A percentile compares a stretch with the other conserved stretches of the same genome.
These are phyloP conservation scores for Gymnopus androsaceus DNA, from an alignment of 1,284 basidiomycete genomes.

Conservation along the genomic window DNA sequence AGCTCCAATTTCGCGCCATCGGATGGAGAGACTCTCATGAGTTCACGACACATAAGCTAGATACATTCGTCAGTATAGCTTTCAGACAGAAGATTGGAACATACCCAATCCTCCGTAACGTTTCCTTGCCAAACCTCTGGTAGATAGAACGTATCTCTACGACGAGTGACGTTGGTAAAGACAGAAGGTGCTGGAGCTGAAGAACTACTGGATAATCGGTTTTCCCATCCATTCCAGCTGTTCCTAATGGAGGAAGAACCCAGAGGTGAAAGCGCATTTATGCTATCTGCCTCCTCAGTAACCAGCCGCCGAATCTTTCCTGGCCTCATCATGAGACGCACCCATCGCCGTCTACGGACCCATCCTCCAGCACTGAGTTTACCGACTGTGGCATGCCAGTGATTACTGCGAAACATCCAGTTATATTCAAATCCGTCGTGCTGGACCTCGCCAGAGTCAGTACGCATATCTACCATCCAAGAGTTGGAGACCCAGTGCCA, in stretches of 20 bases:
- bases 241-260: conserved; percentile 20
- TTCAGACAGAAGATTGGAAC: not conserved
- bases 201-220: not conserved
- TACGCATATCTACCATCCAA: conserved; percentile 87
- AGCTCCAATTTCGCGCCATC: conserved; percentile 74
- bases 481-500: conserved; percentile 78
- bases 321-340: conserved; percentile 77
- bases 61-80: not conserved
- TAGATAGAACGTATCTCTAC: conserved; percentile 16
- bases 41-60: conserved; percentile 42
- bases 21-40: conserved; percentile 53
- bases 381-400: conserved; percentile 67
- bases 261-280: conserved; percentile 5
- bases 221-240: conserved; percentile 10
- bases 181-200: conserved; percentile 14
- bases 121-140: conserved; percentile 45
- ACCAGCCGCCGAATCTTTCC: conserved; percentile 28
- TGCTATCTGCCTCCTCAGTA: conserved; percentile 15
- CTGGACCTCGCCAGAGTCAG: conserved; percentile 69
- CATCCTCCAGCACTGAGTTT: conserved; percentile 62
- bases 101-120: conserved; percentile 58
- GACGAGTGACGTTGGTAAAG: not conserved
- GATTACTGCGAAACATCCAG: conserved; percentile 63
- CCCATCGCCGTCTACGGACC: conserved; percentile 76
- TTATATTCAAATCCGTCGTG: conserved; percentile 86